phyloP scores from a whole-genome alignment of 1,139 yeast genomes.

The Pichia sp. region DNA sequence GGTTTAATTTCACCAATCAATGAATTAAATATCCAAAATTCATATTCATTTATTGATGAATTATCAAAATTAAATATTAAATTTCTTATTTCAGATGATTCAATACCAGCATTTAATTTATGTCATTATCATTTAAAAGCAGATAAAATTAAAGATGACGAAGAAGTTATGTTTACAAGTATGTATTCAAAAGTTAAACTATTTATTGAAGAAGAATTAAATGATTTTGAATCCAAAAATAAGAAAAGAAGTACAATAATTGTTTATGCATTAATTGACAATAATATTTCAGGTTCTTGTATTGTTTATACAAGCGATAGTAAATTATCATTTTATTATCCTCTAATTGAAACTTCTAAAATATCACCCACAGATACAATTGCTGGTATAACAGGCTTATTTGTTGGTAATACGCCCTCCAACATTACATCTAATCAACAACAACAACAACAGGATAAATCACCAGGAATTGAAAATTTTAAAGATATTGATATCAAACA shows the following conservation, averaged over 20 bases:
- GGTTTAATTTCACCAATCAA: background rate
- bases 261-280: conserved; percentile 52
- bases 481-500: background rate
- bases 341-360: conserved; percentile 34
- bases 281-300: conserved; percentile 50
- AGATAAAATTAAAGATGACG: conserved; percentile 13
- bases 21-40: background rate
- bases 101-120: conserved; percentile 6
- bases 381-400: conserved; percentile 54
- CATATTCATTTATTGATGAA: background rate
- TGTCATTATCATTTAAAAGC: conserved; percentile 30
- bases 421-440: conserved; percentile 28
- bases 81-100: conserved; percentile 32
- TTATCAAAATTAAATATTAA: conserved; percentile 1
- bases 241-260: conserved; percentile 21
- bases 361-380: conserved; percentile 21
- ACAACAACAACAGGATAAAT: conserved; percentile 34
- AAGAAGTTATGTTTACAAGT: conserved; percentile 24
- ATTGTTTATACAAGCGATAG: conserved; percentile 47
- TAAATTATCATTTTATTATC: conserved; percentile 43
- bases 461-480: conserved; percentile 35
- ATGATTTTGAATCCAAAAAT: background rate
- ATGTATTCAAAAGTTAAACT: conserved; percentile 25
- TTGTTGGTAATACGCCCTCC: conserved; percentile 40
- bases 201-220: conserved; percentile 11